A percentile compares a stretch with the other conserved stretches of the same genome.
phyloP scores from a whole-genome alignment of 768 basidiomycete species.

The Mycena leptocephala region DNA sequence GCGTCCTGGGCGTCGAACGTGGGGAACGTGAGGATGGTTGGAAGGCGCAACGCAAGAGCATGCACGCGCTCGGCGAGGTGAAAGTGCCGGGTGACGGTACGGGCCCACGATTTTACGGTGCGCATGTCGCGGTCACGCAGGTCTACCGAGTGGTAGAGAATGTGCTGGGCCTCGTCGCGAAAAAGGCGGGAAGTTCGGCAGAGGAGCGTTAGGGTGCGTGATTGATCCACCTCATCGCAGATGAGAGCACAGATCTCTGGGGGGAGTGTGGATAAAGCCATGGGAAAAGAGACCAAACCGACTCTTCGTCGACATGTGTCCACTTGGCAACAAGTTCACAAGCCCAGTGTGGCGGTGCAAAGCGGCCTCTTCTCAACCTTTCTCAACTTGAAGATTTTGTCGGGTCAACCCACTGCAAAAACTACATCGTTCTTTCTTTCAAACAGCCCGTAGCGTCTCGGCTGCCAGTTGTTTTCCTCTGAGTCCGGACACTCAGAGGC shows the following conservation, averaged over 20 bases:
- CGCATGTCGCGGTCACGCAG: background rate
- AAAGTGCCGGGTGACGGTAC: background rate
- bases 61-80: slow-evolving; percentile 17
- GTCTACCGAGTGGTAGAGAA: slow-evolving; percentile 19
- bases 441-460: too few species aligned
- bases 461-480: too few species aligned
- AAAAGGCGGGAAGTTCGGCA: background rate
- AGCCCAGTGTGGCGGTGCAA: too few species aligned
- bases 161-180: background rate
- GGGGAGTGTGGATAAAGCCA: background rate
- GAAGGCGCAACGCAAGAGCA: background rate
- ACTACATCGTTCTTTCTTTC: too few species aligned
- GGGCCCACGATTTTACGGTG: slow-evolving; percentile 1
- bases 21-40: background rate
- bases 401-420: too few species aligned
- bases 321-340: too few species aligned
- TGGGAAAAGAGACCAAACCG: too few species aligned
- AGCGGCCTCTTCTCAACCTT: too few species aligned
- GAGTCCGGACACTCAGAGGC: too few species aligned
- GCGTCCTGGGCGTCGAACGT: slow-evolving; percentile 1
- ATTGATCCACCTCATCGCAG: background rate
- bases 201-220: background rate
- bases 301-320: too few species aligned
- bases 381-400: too few species aligned
- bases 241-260: slow-evolving; percentile 12